Evolutionary conservation across 2,329 filamentous ascomycete species (phyloP), one percentile per base, ranked within the genome.

Genomic region (Ceratocystis ficicola): DNA sequence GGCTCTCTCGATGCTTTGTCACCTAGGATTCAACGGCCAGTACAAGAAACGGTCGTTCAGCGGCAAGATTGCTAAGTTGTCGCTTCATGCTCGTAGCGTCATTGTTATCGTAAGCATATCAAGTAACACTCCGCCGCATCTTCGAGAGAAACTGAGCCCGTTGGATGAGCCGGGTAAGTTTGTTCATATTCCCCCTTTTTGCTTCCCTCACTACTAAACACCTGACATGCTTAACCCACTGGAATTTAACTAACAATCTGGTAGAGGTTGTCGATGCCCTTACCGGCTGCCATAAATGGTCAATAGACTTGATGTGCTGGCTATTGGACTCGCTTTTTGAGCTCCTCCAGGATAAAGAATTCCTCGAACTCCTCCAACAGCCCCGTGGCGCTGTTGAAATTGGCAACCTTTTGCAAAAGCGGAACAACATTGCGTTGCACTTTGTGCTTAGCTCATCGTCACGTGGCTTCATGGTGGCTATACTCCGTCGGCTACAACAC

Each of bases 211-310:
- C 5, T 32, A 32, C 30, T 32, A 32, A 32, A 32, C 5, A 32
- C 30, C 30, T 32, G 30, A 5, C 30, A 32, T 32, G 6, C 30
- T 2, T 32, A 32, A 32, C 6, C 6, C 36, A 41, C 30, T 60
- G 30, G 44, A 62, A 50, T 5, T 46, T 1, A 25, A 12, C 61
- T 63, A 63, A 63, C 44, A 63, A 46, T 7, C 20, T 1, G 67
- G 12, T 64, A 85, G 89, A 93, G 72, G 84, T 90, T 12, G 82
- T 93, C 1, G 83, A 86, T 50, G 83, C 86, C 57, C 77, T 95
- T 10, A 82, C 86, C 4, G 89, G 89, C 25, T 87, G 90, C 65
- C 84, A 88, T 3, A 86, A 83, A 72, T 96, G 92, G 92, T 83
- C 84, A 0, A 79, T 91, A 44, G 87, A 93, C 68, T 78, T 95